Evolutionary conservation across 2,329 filamentous ascomycete genomes (phyloP).

Genomic region (Calonectria henricotiae): DNA sequence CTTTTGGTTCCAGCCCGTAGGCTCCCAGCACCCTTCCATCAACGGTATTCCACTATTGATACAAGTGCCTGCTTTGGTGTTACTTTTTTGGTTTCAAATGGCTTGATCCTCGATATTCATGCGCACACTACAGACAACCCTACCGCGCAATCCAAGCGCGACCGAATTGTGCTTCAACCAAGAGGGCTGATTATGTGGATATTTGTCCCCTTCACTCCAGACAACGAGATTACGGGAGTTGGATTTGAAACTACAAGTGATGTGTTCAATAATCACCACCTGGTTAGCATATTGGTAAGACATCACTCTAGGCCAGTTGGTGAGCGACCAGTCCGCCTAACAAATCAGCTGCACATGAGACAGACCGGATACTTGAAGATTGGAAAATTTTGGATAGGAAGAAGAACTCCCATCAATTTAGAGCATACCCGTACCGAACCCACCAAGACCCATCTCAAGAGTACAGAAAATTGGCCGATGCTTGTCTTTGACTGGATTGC

Average conservation of each 20-base stretch:
- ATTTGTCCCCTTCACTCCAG: background rate
- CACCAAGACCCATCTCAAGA: background rate
- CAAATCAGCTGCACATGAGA: background rate
- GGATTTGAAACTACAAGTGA: background rate
- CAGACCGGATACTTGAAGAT: background rate
- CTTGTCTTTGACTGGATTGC: background rate
- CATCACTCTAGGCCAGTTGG: background rate
- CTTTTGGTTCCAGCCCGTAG: background rate
- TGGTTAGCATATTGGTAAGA: background rate
- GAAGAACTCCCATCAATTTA: background rate
- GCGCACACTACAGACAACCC: background rate
- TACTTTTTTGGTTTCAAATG: background rate
- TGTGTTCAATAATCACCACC: too few relatives aligned
- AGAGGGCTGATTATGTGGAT: background rate
- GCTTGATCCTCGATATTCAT: background rate
- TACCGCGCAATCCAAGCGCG: background rate
- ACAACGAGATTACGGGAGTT: background rate
- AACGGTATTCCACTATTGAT: background rate
- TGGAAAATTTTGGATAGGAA: background rate
- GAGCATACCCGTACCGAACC: too few relatives aligned
- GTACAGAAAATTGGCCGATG: background rate
- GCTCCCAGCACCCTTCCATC: background rate
- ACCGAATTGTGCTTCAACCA: background rate
- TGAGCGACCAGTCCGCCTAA: background rate
- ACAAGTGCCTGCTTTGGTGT: background rate